These are phyloP conservation scores for Phytophthora pseudosyringae DNA, from an alignment of 352 stramenopile species.

Conservation along the genomic window DNA sequence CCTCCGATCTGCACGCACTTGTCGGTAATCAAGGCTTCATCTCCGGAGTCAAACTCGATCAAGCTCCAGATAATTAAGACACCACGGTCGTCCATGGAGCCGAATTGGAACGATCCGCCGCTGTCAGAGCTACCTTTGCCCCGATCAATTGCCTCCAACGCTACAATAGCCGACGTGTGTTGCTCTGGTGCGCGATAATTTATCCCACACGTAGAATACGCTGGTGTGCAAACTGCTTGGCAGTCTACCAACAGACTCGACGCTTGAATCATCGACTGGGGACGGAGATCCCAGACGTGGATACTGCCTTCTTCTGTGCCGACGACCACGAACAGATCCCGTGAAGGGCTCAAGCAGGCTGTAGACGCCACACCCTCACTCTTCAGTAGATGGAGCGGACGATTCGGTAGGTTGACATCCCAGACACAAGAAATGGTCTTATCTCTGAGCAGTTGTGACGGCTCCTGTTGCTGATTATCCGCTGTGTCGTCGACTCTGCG, in stretches of 20 bases:
- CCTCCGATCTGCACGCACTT: conserved; percentile 74
- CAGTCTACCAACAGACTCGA: conserved; percentile 25
- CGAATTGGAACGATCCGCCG: conserved; percentile 66
- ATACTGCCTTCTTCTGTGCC: conserved; percentile 71
- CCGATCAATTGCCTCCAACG: conserved; percentile 45
- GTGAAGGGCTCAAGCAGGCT: conserved; percentile 48
- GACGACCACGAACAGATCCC: conserved; percentile 60
- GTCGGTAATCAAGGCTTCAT: conserved; percentile 53
- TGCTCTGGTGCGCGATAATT: conserved; percentile 49
- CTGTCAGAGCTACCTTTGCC: conserved; percentile 7
- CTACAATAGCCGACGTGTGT: conserved; percentile 56
- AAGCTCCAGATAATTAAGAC: conserved; percentile 76
- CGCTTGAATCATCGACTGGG: conserved; percentile 29
- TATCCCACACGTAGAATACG: conserved; percentile 65
- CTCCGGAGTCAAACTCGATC: conserved; percentile 54
- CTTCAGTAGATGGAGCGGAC: conserved; percentile 51
- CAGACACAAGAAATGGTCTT: conserved; percentile 71
- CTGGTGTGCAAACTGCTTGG: conserved; percentile 46
- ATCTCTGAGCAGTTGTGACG: conserved; percentile 22
- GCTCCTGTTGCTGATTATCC: conserved; percentile 12
- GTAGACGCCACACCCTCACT: conserved; percentile 54
- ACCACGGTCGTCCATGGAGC: conserved; percentile 73
- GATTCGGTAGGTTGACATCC: conserved; percentile 63
- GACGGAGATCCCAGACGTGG: conserved; percentile 73
- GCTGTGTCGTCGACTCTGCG: not conserved